Base-by-base conservation (phyloP, 2,329 filamentous ascomycete genomes). In the Fusarium sp. region DNA sequence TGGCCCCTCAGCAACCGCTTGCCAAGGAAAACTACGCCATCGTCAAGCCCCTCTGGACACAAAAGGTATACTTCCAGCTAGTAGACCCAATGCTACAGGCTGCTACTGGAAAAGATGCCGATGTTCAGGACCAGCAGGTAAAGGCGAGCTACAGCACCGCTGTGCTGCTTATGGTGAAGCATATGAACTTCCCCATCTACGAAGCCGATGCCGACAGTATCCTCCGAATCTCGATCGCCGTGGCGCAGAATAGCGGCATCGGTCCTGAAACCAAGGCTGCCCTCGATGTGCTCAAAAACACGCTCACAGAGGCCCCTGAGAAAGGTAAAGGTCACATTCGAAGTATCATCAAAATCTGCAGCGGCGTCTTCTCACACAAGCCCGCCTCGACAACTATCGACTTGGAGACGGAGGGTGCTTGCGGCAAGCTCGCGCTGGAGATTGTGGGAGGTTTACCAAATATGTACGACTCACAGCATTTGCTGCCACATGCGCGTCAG, bases 111-210 rank as follows among this genome's bases (percentile, higher is more conserved):
- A 58, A 66, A 15, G 64, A 75, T n/a, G 62, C 74, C 19, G 61
- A 70, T 8, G 53, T 69, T 5, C 65, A 68, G 15, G 72, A 71
- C 32, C 72, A 68, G 13, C 65, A 65, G 9, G 57, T 63, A 48
- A 75, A 70, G 56, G 73, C 70, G 2, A 80, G 80, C 56, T 79
- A 79, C 47, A 77, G 81, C 27, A 75, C 84, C 25, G 79, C 77
- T 3, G 76, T 81, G 6, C 74, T 87, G 6, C 73, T 80, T 0
- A 75, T 83, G 42, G 72, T 84, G 8, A 79, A 77, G 57, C 78
- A 84, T 66, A 77, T 85, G 53, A 73, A 72, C 15, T 84, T 80
- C 48, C 69, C 76, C 2, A 77, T 84, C 15, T 87, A 84, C 68
- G 78, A 84, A 38, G 78, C 80, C 14, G 83, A 87, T 44, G 72